Evolutionary conservation across 1,284 basidiomycete species (phyloP).

Genomic region (Crucibulum cyathiforme): DNA sequence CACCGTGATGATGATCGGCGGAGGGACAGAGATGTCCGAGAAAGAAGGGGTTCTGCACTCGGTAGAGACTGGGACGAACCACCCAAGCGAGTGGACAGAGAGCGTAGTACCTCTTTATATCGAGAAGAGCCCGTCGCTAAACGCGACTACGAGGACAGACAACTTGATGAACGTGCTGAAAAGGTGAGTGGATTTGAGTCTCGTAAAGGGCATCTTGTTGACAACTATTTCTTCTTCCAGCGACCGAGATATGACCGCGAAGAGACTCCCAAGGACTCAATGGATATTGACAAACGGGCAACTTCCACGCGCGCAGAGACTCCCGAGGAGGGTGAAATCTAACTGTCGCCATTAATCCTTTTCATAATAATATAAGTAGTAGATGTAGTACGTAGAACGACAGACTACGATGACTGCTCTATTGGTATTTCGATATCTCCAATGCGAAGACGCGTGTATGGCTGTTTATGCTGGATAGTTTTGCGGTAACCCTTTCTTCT

Average conservation of each 20-base stretch:
- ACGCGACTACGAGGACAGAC: conserved; percentile 49
- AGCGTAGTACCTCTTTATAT: conserved; percentile 23
- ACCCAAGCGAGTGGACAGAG: too few species aligned
- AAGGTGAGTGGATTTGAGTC: conserved; percentile 55
- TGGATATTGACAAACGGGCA: conserved; percentile 42
- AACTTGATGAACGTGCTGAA: conserved; percentile 58
- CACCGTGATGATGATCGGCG: conserved; percentile 51
- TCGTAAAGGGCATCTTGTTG: conserved; percentile 1
- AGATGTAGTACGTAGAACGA: conserved; percentile 2
- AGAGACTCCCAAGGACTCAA: conserved; percentile 36
- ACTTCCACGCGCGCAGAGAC: conserved; percentile 56
- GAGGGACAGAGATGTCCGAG: conserved; percentile 61
- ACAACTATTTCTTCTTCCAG: conserved; percentile 40
- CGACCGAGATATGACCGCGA: conserved; percentile 60
- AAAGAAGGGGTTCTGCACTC: conserved; percentile 50
- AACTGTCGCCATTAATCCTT: conserved; percentile 3
- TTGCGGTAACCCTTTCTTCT: conserved; percentile 92
- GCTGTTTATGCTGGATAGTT: conserved; percentile 84
- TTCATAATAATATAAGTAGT: neutral
- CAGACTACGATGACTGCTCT: conserved; percentile 31
- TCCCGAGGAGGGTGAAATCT: conserved; percentile 86
- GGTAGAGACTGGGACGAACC: too few species aligned
- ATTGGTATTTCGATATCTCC: conserved; percentile 60
- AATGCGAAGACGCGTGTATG: conserved; percentile 89
- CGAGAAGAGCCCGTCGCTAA: conserved; percentile 54